Conservation (phyloP, 331 rosid species). For the Malus hybrid region DNA sequence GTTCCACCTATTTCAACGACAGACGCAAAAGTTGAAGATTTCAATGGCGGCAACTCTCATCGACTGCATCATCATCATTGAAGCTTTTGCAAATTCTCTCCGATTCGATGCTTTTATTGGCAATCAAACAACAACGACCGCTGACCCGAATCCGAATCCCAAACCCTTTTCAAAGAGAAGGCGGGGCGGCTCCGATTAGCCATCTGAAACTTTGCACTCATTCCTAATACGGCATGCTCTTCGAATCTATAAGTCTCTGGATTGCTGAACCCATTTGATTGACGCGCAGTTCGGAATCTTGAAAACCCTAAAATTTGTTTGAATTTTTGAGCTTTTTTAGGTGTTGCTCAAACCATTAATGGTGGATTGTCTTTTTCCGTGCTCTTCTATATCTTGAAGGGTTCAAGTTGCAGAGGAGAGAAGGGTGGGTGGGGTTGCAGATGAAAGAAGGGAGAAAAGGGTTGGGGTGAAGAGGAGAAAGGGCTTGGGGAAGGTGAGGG, state of each 20-base stretch:
- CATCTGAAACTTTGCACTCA: constrained; percentile 15
- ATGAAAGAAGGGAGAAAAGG: no score
- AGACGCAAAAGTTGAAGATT: constrained; percentile 12
- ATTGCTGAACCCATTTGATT: constrained; percentile 32
- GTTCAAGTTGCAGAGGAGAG: constrained; percentile 6
- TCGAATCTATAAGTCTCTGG: constrained; percentile 46
- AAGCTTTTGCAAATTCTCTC: background rate
- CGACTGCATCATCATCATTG: no score
- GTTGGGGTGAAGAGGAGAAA: no score
- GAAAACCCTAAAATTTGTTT: constrained; percentile 13
- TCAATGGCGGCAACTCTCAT: background rate
- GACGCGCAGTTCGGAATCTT: constrained; percentile 16
- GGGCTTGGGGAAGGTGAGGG: no score
- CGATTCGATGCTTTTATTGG: constrained; percentile 55
- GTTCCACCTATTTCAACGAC: constrained; percentile 45
- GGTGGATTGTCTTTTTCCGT: constrained; percentile 18
- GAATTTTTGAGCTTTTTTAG: background rate
- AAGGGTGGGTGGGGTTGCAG: no score
- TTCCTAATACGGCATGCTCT: constrained; percentile 19
- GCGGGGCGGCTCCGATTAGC: constrained; percentile 33
- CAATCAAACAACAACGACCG: constrained; percentile 38
- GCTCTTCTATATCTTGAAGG: constrained; percentile 2
- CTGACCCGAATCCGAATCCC: constrained; percentile 29
- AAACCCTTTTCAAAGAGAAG: constrained; percentile 12
- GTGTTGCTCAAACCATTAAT: constrained; percentile 22